Base-by-base conservation (phyloP, 2,329 filamentous ascomycete genomes). In the Beauveria sp. region DNA sequence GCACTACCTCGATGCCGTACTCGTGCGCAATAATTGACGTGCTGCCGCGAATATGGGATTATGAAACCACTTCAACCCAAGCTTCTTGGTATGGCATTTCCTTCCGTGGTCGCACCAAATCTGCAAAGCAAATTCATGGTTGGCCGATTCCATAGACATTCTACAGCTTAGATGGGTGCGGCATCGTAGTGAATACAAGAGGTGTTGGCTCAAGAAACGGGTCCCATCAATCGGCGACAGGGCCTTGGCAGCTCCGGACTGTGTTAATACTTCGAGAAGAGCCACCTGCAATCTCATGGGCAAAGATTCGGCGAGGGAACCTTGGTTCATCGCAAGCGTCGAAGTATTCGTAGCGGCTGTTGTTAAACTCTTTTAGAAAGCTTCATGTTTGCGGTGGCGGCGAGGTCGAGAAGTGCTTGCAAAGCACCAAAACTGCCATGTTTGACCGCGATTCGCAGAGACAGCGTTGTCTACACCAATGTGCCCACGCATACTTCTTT, bases 261-360 rank as follows among this genome's bases (percentile, higher is more conserved):
- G 28, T 3, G 52, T 10, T 52, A 58, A 58, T 5, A 40, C 34
- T 20, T 43, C 8, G 14, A 58, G 47, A 16, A 44, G 24, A 10
- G 22, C 34, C 8, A 24, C 55, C 18, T 58, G 46, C 24, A 18
- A 52, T 37, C 44, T 41, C 37, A 40, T 43, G 14, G 55, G 30
- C 24, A 58, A 24, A 7, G 47, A 20, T 30, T 48, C 52, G 16
- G 55, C 55, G 9, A 58, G 55, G 12, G 55, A 58, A 58, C 8
- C 28, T 8, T 10, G 51, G 22, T 20, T 58, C 55, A 14, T 58
- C 55, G 3, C 22, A 34, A 8, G 44, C 24, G 16, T 58, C 47
- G n/a, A 58, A n/a, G 18, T 58, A 58, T 18, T 58, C 55, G 14
- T 58, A 58, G 12, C 46, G 55, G 8, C 48, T 58, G 44, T 58